Base-by-base conservation (phyloP, 805 yeast species). In the Tetrapisispora pingtungensis region DNA sequence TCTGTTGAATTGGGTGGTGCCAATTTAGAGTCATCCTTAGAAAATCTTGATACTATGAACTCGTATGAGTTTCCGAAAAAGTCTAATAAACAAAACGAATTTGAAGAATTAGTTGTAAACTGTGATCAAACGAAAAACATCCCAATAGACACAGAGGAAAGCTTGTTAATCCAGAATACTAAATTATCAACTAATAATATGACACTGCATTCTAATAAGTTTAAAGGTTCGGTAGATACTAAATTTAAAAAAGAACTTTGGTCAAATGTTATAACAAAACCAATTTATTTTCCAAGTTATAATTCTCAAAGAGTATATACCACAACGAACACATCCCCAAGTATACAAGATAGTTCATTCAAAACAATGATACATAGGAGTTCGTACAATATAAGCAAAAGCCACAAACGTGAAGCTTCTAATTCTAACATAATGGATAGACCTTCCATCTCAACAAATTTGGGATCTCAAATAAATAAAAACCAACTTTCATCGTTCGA, bases 251-350 rank as follows among this genome's bases (percentile, higher is more conserved):
- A 36, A 26, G 32, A 26, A 10, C 19, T 24, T 24, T 26, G 39
- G 32, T 36, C 39, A 15, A n/a, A 36, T n/a, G 13, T 26, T 5
- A 26, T 15, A 4, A 36, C 20, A n/a, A 24, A 18, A 20, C 43
- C 43, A 4, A 33, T 40, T 7, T 15, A 40, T 14, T 40, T 40
- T 17, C 43, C 43, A 3, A 33, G 33, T 27, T 40, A 33, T 33
- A 26, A 17, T 8, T 33, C 38, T n/a, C 43, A 26, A 26, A 24
- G 19, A 14, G 33, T 22, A 17, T 22, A 20, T n/a, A 13, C 31
- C 4, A 10, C 22, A 7, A 35, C 13, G 5, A 12, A 3, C 27
- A 17, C 15, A 13, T 19, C 36, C 19, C 13, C 6, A 5, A 22
- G 20, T 3, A 14, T 3, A 13, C 18, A 22, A 35, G 18, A 14